Evolutionary conservation across 768 basidiomycete genomes (phyloP).

Genomic region (Leucosporidium creatinivorum): DNA sequence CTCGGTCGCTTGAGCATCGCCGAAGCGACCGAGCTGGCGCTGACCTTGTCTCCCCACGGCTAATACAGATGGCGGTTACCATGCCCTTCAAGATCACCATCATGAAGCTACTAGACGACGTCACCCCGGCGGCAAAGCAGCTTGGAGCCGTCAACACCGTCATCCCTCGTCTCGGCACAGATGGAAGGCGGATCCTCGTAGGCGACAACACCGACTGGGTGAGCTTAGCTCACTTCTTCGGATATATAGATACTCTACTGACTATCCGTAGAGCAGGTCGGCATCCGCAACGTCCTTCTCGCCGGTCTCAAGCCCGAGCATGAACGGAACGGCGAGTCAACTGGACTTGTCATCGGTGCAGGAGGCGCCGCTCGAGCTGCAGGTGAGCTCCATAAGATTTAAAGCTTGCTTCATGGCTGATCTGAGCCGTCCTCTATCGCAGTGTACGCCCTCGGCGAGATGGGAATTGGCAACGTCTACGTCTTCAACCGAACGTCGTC

Average conservation of each 20-base stretch:
- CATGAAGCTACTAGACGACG: constrained; percentile 45
- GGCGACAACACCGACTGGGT: constrained; percentile 94
- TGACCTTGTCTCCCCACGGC: too few relatives aligned
- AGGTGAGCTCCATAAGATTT: neutral
- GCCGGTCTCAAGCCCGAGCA: neutral
- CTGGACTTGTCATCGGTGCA: constrained; percentile 79
- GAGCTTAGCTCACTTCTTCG: too few relatives aligned
- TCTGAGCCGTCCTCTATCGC: neutral
- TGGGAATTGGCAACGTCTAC: constrained; percentile 64
- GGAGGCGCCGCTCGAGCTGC: constrained; percentile 92
- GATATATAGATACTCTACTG: too few relatives aligned
- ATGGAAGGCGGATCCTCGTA: constrained; percentile 48
- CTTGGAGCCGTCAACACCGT: constrained; percentile 96
- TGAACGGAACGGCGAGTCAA: constrained; percentile 40
- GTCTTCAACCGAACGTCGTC: constrained; percentile 72
- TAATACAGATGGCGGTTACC: too few relatives aligned
- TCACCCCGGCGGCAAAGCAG: constrained; percentile 68
- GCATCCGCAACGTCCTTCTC: neutral
- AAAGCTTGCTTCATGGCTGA: too few relatives aligned
- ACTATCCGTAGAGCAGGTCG: neutral
- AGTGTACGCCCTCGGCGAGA: constrained; percentile 69
- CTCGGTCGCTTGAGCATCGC: too few relatives aligned
- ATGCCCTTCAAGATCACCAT: too few relatives aligned
- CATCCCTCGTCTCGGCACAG: constrained; percentile 47
- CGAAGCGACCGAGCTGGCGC: too few relatives aligned